A percentile compares a stretch with the other conserved stretches of the same genome.
phyloP scores from a whole-genome alignment of 768 basidiomycete genomes.

The Kwoniella dejecticola region DNA sequence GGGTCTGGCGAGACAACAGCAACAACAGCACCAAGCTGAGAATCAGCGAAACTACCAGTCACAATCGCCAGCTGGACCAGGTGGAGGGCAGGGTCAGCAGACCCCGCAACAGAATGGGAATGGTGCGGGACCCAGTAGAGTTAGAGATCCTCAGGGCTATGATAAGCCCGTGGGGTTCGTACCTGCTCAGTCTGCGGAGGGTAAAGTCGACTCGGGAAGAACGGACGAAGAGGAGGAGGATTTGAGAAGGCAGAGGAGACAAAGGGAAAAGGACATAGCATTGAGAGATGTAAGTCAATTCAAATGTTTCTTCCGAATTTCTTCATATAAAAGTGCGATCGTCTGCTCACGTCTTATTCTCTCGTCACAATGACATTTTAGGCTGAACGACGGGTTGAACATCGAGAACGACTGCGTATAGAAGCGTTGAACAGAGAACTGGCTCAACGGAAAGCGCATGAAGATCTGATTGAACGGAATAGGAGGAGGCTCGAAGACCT shows the following conservation, averaged over 20 bases:
- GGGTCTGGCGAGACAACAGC: slow-evolving; percentile 66
- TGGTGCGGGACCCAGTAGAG: slow-evolving; percentile 44
- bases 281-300: slow-evolving; percentile 72
- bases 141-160: slow-evolving; percentile 72
- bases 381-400: slow-evolving; percentile 93
- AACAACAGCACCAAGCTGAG: slow-evolving; percentile 25
- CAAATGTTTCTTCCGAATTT: too few relatives aligned
- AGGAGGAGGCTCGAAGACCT: slow-evolving; percentile 59
- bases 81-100: slow-evolving; percentile 17
- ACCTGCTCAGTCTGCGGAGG: slow-evolving; percentile 58
- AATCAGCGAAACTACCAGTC: slow-evolving; percentile 53
- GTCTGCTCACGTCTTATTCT: too few relatives aligned
- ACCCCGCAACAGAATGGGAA: slow-evolving; percentile 19
- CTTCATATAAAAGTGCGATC: too few relatives aligned
- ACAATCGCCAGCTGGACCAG: slow-evolving; percentile 33
- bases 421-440: slow-evolving; percentile 56
- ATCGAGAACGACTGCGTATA: slow-evolving; percentile 80
- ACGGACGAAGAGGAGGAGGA: slow-evolving; percentile 88
- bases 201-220: slow-evolving; percentile 60
- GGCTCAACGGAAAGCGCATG: slow-evolving; percentile 38
- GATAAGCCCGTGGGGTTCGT: slow-evolving; percentile 82
- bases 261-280: slow-evolving; percentile 77
- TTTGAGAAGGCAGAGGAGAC: slow-evolving; percentile 72
- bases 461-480: slow-evolving; percentile 40
- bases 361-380: slow-evolving; percentile 56